Base-by-base conservation (phyloP, 163 green algal genomes). In the Scenedesmus sp. region DNA sequence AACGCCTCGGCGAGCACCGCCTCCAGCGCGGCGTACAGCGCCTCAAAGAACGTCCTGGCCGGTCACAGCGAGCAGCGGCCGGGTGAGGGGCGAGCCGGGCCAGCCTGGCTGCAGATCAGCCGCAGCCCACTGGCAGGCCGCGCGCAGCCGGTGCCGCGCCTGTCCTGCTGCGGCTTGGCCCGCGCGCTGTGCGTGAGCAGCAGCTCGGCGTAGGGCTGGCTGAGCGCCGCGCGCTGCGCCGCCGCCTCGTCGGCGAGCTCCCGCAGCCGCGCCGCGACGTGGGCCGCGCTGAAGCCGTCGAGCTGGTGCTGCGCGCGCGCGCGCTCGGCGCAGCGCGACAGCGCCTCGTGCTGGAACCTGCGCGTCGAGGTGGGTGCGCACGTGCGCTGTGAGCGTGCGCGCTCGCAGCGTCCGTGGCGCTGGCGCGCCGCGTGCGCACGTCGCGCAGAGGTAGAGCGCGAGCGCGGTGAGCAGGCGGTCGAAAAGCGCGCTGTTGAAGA, bases 381-480 rank as follows among this genome's bases (percentile, higher is more conserved):
- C n/a, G n/a, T n/a, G n/a, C n/a, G n/a, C n/a, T n/a, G n/a, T n/a
- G n/a, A n/a, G n/a, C n/a, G n/a, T n/a, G n/a, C n/a, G n/a, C n/a
- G n/a, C n/a, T n/a, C n/a, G n/a, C n/a, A n/a, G n/a, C n/a, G n/a
- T n/a, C n/a, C n/a, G n/a, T n/a, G n/a, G n/a, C n/a, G n/a, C n/a
- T n/a, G n/a, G n/a, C n/a, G n/a, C n/a, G n/a, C n/a, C n/a, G n/a
- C n/a, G n/a, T n/a, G n/a, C n/a, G n/a, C n/a, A n/a, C n/a, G 64
- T 15, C 0, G 73, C 73, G 51, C 60, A 73, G 20, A 81, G 51
- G 47, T 72, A 74, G 18, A 81, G 73, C 15, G 74, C 64, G 44
- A 72, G 26, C 22, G 31, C 42, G 48, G 71, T 48, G 26, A 83
- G 63, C 13, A 87, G 50, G n/a, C 63, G 34, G 60, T 88, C 83